Evolutionary conservation across 192 early-diverging fungal species (phyloP).

Genomic region (Rhizophlyctis rosea): DNA sequence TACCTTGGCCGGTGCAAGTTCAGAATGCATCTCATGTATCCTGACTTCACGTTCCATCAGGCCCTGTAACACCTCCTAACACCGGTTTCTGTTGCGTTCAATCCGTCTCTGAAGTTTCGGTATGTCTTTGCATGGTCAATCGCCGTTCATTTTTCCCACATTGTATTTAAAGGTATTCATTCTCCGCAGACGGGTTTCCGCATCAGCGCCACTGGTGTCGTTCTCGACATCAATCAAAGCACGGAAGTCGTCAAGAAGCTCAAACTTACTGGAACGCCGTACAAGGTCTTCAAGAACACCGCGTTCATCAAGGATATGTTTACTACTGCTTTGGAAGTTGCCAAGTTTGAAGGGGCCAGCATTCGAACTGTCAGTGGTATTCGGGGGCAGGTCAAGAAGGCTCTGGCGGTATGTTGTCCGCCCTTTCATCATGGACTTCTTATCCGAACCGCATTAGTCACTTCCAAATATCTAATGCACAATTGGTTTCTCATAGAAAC

Average conservation of each 20-base stretch:
- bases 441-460: no score
- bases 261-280: conserved; percentile 91
- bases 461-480: no score
- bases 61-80: conserved; percentile 92
- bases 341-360: conserved; percentile 95
- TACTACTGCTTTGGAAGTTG: conserved; percentile 90
- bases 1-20: no score
- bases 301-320: conserved; percentile 99
- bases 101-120: conserved; percentile 59
- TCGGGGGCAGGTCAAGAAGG: conserved; percentile 97
- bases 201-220: conserved; percentile 92
- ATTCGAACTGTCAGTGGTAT: conserved; percentile 97
- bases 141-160: background rate
- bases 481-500: no score
- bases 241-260: conserved; percentile 98
- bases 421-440: background rate
- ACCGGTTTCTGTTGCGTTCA: conserved; percentile 96
- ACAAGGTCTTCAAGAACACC: conserved; percentile 96
- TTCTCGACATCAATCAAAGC: conserved; percentile 89
- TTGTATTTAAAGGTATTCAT: background rate
- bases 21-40: no score
- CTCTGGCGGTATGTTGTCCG: conserved; percentile 50
- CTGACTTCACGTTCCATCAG: conserved; percentile 29
- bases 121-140: background rate
- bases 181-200: conserved; percentile 61